Evolutionary conservation across 495 filamentous ascomycete species (phyloP).

Genomic region (Collariella sp.): DNA sequence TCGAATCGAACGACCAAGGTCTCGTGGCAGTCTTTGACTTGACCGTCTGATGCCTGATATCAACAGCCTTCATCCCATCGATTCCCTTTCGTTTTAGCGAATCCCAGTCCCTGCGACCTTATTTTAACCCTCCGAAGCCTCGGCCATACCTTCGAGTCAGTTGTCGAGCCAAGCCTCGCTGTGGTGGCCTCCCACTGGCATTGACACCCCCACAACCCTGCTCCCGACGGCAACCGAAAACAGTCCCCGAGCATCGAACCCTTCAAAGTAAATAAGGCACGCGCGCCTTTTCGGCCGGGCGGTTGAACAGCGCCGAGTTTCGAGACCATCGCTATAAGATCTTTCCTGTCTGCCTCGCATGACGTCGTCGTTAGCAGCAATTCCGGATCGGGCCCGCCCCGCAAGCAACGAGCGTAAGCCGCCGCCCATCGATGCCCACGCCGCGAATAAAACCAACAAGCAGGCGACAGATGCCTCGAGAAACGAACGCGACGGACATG

Average conservation of each 20-base stretch:
- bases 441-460: conserved; percentile 6
- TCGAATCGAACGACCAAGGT: conserved; percentile 13
- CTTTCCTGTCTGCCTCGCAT: conserved; percentile 22
- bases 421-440: conserved; percentile 5
- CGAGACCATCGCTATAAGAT: neutral
- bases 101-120: neutral
- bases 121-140: neutral
- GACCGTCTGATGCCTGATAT: conserved; percentile 18
- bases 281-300: neutral
- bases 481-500: conserved; percentile 9
- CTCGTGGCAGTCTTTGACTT: conserved; percentile 27
- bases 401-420: conserved; percentile 17
- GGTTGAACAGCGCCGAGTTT: conserved; percentile 7
- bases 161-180: neutral
- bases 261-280: neutral
- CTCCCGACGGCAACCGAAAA: neutral
- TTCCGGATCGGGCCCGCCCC: conserved; percentile 23
- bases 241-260: neutral
- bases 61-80: neutral
- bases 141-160: neutral
- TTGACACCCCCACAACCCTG: neutral
- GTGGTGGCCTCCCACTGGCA: neutral
- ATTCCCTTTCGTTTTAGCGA: neutral
- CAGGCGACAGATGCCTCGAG: conserved; percentile 2
- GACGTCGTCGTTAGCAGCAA: conserved; percentile 30